phyloP scores from a whole-genome alignment of 2,329 filamentous ascomycete species.

The Aureobasidium zeae region DNA sequence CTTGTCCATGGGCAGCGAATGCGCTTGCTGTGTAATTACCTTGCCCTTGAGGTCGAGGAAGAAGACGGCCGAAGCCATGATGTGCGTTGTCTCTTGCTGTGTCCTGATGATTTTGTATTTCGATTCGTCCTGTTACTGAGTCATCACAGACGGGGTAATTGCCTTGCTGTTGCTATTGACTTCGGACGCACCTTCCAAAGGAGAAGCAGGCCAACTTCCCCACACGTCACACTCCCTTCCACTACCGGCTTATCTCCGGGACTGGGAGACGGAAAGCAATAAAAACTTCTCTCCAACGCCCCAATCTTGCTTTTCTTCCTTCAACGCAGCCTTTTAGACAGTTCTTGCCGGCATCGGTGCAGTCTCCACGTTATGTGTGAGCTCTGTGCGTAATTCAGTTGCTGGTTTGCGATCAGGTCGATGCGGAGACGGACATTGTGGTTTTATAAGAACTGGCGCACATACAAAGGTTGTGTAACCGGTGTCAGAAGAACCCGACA shows the following conservation, averaged over 20 bases:
- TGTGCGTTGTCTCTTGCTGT: constrained; percentile 19
- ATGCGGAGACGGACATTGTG: constrained; percentile 46
- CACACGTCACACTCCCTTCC: neutral
- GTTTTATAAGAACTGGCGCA: constrained; percentile 67
- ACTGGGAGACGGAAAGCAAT: too few species aligned
- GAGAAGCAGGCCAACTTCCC: constrained; percentile 7
- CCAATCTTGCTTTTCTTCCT: constrained; percentile 29
- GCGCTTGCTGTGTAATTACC: too few species aligned
- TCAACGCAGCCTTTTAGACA: constrained; percentile 68
- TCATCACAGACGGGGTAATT: neutral
- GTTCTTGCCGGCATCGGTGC: constrained; percentile 61
- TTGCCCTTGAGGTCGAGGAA: constrained; percentile 99
- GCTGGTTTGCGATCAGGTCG: constrained; percentile 55
- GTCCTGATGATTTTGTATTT: too few species aligned
- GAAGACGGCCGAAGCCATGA: constrained; percentile 95
- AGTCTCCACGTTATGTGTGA: constrained; percentile 59
- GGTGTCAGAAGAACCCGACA: constrained; percentile 80
- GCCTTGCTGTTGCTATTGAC: constrained; percentile 1
- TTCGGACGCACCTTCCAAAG: neutral
- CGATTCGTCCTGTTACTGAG: too few species aligned
- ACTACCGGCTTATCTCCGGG: neutral
- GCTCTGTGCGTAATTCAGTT: constrained; percentile 44
- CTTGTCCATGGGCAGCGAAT: too few species aligned
- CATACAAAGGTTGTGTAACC: constrained; percentile 60
- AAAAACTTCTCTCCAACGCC: constrained; percentile 4